Evolutionary conservation across 495 filamentous ascomycete species (phyloP).

Genomic region (Penicillium manginii): DNA sequence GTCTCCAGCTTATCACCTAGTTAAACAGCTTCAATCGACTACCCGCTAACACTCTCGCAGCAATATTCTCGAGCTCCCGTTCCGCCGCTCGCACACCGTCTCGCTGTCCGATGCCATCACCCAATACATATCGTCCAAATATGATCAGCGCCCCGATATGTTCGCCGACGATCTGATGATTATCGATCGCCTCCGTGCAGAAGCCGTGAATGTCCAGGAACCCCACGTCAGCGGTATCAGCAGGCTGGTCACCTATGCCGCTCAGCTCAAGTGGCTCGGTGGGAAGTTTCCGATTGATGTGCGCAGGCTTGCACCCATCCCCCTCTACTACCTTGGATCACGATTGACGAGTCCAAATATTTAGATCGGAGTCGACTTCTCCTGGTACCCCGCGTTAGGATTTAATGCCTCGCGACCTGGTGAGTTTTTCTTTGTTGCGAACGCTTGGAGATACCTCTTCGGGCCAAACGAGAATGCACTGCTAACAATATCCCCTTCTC

Average conservation of each 20-base stretch:
- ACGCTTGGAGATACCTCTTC: not conserved
- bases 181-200: slow-evolving; percentile 79
- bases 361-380: slow-evolving; percentile 91
- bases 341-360: slow-evolving; percentile 1
- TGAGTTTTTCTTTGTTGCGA: slow-evolving; percentile 32
- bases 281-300: slow-evolving; percentile 98
- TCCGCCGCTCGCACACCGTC: slow-evolving; percentile 79
- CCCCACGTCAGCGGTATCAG: slow-evolving; percentile 87
- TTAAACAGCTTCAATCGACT: not conserved
- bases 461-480: not conserved
- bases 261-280: slow-evolving; percentile 89
- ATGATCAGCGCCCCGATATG: slow-evolving; percentile 99
- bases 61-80: slow-evolving; percentile 72
- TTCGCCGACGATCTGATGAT: slow-evolving; percentile 86
- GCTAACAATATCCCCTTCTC: not conserved
- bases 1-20: slow-evolving; percentile 14
- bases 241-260: slow-evolving; percentile 86
- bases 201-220: slow-evolving; percentile 85
- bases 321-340: not conserved
- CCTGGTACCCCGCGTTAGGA: slow-evolving; percentile 91
- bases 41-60: slow-evolving; percentile 23
- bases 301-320: slow-evolving; percentile 32
- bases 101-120: slow-evolving; percentile 81
- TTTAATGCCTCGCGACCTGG: slow-evolving; percentile 80
- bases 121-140: slow-evolving; percentile 96